A percentile compares a stretch with the other conserved stretches of the same genome.
phyloP scores from a whole-genome alignment of 257 asterid genomes.

The Solanum rostratum region DNA sequence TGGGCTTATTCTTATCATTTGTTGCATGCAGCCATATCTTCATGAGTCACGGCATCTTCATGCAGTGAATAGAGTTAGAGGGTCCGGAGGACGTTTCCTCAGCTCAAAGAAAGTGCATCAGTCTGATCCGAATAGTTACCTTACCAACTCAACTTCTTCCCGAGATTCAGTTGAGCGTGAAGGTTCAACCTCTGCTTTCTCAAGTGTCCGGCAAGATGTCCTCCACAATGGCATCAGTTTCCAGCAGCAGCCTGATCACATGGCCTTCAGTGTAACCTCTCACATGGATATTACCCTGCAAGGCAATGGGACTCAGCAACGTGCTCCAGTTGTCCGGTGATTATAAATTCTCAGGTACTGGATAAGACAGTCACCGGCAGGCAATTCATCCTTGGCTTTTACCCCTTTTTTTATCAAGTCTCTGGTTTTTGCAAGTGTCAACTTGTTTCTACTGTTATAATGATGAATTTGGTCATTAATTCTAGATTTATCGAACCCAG shows the following conservation, averaged over 20 bases:
- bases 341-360: not conserved
- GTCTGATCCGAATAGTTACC: constrained; percentile 12
- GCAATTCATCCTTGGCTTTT: constrained; percentile 99
- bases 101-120: constrained; percentile 59
- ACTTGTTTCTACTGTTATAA: not conserved
- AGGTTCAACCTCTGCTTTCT: constrained; percentile 7
- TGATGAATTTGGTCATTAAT: not conserved
- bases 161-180: constrained; percentile 4
- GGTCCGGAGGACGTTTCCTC: constrained; percentile 85
- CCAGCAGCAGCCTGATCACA: constrained; percentile 20
- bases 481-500: not conserved
- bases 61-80: constrained; percentile 85
- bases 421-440: not conserved
- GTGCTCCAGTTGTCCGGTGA: constrained; percentile 64
- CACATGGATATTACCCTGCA: constrained; percentile 29
- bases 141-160: constrained; percentile 15
- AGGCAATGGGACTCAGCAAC: constrained; percentile 34
- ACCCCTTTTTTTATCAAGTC: constrained; percentile 7
- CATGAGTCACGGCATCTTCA: constrained; percentile 97
- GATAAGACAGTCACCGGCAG: constrained; percentile 18
- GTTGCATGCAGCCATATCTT: constrained; percentile 70
- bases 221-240: constrained; percentile 8
- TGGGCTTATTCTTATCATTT: not conserved
- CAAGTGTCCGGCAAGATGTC: constrained; percentile 5
- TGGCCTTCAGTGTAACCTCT: constrained; percentile 14